phyloP scores from a whole-genome alignment of 2,329 filamentous ascomycete species.

The Tolypocladium inflatum region DNA sequence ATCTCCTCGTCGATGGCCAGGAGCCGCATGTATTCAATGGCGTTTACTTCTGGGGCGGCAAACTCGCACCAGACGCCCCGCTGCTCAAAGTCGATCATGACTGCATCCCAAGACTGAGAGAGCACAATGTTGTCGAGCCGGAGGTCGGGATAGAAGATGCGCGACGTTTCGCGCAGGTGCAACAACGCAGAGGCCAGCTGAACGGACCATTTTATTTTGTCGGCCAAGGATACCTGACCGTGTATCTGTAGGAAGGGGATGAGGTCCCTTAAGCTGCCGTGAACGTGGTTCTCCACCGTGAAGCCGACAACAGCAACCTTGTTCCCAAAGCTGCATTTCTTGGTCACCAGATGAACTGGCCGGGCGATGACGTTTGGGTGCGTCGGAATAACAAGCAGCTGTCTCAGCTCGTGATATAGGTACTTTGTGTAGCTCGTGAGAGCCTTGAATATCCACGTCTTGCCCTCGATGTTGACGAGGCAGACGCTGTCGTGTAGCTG shows the following conservation, averaged over 20 bases:
- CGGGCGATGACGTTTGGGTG: constrained; percentile 43
- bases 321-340: constrained; percentile 44
- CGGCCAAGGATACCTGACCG: constrained; percentile 26
- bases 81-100: constrained; percentile 56
- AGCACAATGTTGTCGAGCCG: constrained; percentile 51
- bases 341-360: constrained; percentile 45
- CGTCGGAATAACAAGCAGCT: constrained; percentile 39
- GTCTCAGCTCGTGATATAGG: constrained; percentile 51
- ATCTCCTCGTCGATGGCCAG: constrained; percentile 40
- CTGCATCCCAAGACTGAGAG: constrained; percentile 31
- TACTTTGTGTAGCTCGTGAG: constrained; percentile 48
- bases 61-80: constrained; percentile 55
- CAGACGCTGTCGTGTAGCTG: constrained; percentile 53
- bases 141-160: constrained; percentile 47
- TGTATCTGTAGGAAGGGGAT: constrained; percentile 42
- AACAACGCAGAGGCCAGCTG: constrained; percentile 42
- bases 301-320: constrained; percentile 49
- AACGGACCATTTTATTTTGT: constrained; percentile 43
- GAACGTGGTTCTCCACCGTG: constrained; percentile 41
- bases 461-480: constrained; percentile 34
- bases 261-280: constrained; percentile 46
- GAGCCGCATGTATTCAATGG: constrained; percentile 47
- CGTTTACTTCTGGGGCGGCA: constrained; percentile 49
- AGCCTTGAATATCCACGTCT: constrained; percentile 46
- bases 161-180: constrained; percentile 35